Evolutionary conservation across 2,329 filamentous ascomycete species (phyloP).

Genomic region (Ophiosphaerella herpotricha): DNA sequence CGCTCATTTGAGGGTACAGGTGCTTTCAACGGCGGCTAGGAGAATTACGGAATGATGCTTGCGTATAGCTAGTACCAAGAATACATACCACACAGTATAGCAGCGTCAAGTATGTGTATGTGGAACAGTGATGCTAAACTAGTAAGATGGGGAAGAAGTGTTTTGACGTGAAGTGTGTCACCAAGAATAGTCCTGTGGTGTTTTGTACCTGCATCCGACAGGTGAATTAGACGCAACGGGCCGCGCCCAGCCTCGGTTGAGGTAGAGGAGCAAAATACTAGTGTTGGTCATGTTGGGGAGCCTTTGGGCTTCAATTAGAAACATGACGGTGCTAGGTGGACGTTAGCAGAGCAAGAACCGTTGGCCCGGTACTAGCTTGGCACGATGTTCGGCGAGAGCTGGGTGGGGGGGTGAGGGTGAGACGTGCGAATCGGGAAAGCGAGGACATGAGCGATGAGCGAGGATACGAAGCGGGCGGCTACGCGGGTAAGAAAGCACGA

Average conservation of each 20-base stretch:
- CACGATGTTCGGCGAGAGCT: neutral
- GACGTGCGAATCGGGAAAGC: slow-evolving; percentile 15
- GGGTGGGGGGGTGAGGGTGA: no score
- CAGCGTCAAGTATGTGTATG: neutral
- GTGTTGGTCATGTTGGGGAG: neutral
- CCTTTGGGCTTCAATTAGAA: slow-evolving; percentile 28
- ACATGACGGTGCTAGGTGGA: slow-evolving; percentile 21
- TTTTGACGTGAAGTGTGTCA: slow-evolving; percentile 2
- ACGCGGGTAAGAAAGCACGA: slow-evolving; percentile 35
- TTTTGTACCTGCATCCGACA: slow-evolving; percentile 22
- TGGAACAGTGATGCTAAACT: neutral
- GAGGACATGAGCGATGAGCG: neutral
- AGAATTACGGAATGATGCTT: neutral
- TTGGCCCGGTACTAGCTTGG: slow-evolving; percentile 7
- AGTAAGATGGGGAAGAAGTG: neutral
- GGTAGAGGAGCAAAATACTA: neutral
- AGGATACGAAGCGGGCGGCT: slow-evolving; percentile 32
- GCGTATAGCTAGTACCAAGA: neutral
- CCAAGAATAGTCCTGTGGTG: slow-evolving; percentile 22
- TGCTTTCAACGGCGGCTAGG: neutral
- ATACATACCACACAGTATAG: neutral
- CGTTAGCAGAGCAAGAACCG: slow-evolving; percentile 6
- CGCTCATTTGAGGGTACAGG: neutral
- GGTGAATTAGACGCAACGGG: slow-evolving; percentile 16
- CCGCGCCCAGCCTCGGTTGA: slow-evolving; percentile 6